phyloP scores from a whole-genome alignment of 768 basidiomycete genomes.

The Lentinus tigrinus region DNA sequence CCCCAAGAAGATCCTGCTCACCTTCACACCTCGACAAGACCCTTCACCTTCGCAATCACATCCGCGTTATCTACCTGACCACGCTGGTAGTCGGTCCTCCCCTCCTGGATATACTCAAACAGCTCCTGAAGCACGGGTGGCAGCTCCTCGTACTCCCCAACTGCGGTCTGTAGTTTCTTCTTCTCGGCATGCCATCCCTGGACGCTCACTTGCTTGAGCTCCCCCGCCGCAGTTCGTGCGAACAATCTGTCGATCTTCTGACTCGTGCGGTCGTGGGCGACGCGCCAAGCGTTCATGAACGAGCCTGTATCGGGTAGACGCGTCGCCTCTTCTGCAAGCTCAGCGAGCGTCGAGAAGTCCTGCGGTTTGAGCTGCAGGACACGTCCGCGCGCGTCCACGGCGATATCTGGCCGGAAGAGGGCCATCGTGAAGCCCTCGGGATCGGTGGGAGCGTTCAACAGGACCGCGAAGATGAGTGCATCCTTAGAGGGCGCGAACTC shows the following conservation, averaged over 20 bases:
- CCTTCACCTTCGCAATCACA: conserved; percentile 14
- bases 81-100: conserved; percentile 8
- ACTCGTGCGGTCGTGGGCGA: conserved; percentile 15
- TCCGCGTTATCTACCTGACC: conserved; percentile 10
- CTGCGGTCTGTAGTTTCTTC: conserved; percentile 16
- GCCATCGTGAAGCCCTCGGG: conserved; percentile 25
- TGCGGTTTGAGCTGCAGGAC: conserved; percentile 7
- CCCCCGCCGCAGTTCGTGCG: conserved; percentile 2
- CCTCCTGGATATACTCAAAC: conserved; percentile 18
- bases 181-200: conserved; percentile 21
- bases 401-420: conserved; percentile 24
- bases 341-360: conserved; percentile 16
- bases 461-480: conserved; percentile 18
- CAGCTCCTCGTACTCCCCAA: conserved; percentile 15
- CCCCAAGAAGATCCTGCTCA: no score
- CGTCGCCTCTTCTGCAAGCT: conserved; percentile 11
- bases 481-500: conserved; percentile 17
- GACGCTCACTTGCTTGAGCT: conserved; percentile 21
- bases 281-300: conserved; percentile 23
- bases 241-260: conserved; percentile 23
- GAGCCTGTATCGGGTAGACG: conserved; percentile 19
- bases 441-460: conserved; percentile 20
- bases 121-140: conserved; percentile 20
- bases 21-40: conserved; percentile 2
- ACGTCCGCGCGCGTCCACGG: conserved; percentile 21